phyloP scores from a whole-genome alignment of 495 filamentous ascomycete genomes.

The Aspergillus indologenus region DNA sequence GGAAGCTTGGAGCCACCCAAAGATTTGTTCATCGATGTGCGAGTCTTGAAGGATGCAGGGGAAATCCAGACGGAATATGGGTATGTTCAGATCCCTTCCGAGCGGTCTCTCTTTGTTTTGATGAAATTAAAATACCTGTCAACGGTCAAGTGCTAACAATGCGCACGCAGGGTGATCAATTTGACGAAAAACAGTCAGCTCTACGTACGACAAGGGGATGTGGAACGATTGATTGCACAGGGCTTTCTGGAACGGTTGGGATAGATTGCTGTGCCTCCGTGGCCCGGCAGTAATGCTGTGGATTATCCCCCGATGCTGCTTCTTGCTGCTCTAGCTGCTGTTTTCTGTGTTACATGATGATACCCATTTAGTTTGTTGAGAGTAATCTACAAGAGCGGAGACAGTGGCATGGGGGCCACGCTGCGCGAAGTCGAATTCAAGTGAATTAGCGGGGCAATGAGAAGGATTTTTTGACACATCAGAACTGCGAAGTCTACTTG shows the following conservation, averaged over 20 bases:
- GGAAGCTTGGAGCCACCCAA: slow-evolving; percentile 90
- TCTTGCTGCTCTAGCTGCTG: slow-evolving; percentile 10
- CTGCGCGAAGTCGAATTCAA: background rate
- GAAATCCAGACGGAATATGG: slow-evolving; percentile 99
- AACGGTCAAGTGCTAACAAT: slow-evolving; percentile 10
- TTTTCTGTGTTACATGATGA: slow-evolving; percentile 20
- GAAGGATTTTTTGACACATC: background rate
- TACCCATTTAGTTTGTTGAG: slow-evolving; percentile 19
- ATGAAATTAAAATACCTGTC: too few species aligned
- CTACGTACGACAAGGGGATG: slow-evolving; percentile 94
- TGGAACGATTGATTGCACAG: slow-evolving; percentile 90
- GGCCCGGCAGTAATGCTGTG: background rate
- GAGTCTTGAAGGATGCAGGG: slow-evolving; percentile 94
- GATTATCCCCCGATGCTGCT: slow-evolving; percentile 2
- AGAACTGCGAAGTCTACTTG: too few species aligned
- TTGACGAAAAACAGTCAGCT: slow-evolving; percentile 98
- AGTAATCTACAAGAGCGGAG: background rate
- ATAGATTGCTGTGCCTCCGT: slow-evolving; percentile 32
- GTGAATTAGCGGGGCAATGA: background rate
- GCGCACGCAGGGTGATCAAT: slow-evolving; percentile 77
- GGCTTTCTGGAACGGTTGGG: slow-evolving; percentile 94
- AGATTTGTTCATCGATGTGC: slow-evolving; percentile 96
- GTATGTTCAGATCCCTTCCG: slow-evolving; percentile 48
- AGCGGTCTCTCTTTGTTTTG: slow-evolving; percentile 9
- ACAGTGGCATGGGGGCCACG: background rate